Conservation (phyloP, 2,329 filamentous ascomycete genomes). For the Lasiodiplodia citricola region DNA sequence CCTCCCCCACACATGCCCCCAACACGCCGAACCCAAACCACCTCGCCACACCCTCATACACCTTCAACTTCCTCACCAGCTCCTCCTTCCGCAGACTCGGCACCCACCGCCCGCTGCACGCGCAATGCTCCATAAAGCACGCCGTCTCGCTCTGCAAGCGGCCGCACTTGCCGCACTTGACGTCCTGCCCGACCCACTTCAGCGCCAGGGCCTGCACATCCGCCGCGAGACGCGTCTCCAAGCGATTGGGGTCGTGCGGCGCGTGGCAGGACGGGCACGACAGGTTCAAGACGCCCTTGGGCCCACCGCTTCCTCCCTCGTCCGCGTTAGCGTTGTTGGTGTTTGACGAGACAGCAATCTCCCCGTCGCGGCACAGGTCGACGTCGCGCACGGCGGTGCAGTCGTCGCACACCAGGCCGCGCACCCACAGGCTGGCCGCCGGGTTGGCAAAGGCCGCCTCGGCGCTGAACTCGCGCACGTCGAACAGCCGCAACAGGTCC, state of each 20-base stretch:
- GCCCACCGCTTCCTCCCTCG: slow-evolving; percentile 13
- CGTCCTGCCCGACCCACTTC: slow-evolving; percentile 86
- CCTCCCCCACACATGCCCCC: slow-evolving; percentile 71
- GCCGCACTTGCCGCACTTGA: slow-evolving; percentile 78
- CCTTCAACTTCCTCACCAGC: slow-evolving; percentile 67
- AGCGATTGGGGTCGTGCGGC: slow-evolving; percentile 75
- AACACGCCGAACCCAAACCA: slow-evolving; percentile 86
- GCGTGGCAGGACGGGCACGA: slow-evolving; percentile 75
- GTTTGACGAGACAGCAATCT: slow-evolving; percentile 66
- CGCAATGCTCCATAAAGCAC: slow-evolving; percentile 96
- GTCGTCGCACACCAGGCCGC: slow-evolving; percentile 82
- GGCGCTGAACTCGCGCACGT: slow-evolving; percentile 89
- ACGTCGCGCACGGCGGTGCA: slow-evolving; percentile 89
- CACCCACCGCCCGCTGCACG: slow-evolving; percentile 85
- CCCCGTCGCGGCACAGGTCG: slow-evolving; percentile 89
- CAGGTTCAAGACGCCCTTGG: slow-evolving; percentile 30
- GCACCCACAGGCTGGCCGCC: slow-evolving; percentile 72
- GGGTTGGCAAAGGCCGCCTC: slow-evolving; percentile 91
- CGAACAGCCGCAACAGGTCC: slow-evolving; percentile 86
- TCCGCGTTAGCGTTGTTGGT: slow-evolving; percentile 21
- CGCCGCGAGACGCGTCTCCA: slow-evolving; percentile 83
- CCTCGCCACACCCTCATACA: slow-evolving; percentile 75
- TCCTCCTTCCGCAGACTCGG: slow-evolving; percentile 72
- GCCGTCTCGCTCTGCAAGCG: slow-evolving; percentile 68
- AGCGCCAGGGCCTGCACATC: slow-evolving; percentile 76